Conservation (phyloP, 1,284 basidiomycete species). For the Porogramme epimiltina region DNA sequence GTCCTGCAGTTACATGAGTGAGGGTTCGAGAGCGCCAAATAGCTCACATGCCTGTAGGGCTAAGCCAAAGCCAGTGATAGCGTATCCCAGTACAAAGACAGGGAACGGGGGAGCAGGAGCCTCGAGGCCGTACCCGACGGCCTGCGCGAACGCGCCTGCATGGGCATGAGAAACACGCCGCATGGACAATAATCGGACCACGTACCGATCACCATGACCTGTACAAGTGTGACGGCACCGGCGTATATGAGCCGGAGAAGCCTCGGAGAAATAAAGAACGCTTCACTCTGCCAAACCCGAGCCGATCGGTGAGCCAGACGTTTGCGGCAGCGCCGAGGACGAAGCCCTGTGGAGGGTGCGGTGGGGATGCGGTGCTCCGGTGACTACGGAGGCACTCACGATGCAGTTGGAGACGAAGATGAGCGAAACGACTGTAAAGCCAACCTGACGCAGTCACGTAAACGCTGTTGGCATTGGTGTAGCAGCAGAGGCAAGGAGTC, state of each 20-base stretch:
- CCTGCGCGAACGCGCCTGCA: conserved; percentile 36
- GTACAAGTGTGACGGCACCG: not conserved
- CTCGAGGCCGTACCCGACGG: conserved; percentile 56
- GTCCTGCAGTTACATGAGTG: conserved; percentile 34
- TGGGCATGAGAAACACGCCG: not conserved
- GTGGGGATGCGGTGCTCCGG: not conserved
- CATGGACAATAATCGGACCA: too few relatives aligned
- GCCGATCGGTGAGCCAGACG: conserved; percentile 48
- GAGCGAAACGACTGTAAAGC: conserved; percentile 49
- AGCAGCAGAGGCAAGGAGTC: too few relatives aligned
- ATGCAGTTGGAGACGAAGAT: conserved; percentile 59
- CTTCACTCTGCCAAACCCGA: conserved; percentile 60
- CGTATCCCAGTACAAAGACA: conserved; percentile 57
- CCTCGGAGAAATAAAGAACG: not conserved
- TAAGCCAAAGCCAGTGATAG: conserved; percentile 63
- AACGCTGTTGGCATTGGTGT: not conserved
- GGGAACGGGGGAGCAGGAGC: conserved; percentile 69
- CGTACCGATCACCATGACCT: conserved; percentile 34
- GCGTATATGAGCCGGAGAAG: not conserved
- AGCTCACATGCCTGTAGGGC: conserved; percentile 15
- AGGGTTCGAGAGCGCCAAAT: too few relatives aligned
- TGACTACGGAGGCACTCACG: conserved; percentile 3
- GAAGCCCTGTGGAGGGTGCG: conserved; percentile 41
- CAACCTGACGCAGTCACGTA: too few relatives aligned
- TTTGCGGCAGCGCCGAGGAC: conserved; percentile 49